Evolutionary conservation across 176 grass and related monocot genomes (phyloP).

Genomic region (Alloteropsis semialata): DNA sequence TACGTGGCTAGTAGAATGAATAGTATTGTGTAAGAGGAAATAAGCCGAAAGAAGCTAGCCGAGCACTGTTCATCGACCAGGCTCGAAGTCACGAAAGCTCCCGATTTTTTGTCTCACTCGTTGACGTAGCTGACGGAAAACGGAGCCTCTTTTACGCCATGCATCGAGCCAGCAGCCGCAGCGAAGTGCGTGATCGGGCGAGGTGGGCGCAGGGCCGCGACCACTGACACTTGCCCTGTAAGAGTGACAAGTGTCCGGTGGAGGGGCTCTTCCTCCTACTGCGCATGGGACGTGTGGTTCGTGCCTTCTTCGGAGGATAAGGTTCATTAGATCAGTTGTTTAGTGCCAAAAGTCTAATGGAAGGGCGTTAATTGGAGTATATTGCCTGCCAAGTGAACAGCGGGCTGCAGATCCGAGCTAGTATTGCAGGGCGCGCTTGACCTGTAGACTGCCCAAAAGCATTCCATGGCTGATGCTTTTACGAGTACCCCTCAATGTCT

Average conservation of each 20-base stretch:
- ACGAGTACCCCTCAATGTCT: no score
- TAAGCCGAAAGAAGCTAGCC: no score
- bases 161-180: constrained; percentile 16
- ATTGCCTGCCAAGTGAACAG: background rate
- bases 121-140: background rate
- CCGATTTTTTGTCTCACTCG: background rate
- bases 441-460: background rate
- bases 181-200: background rate
- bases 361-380: background rate
- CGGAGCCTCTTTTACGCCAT: background rate
- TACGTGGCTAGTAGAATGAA: no score
- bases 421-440: background rate
- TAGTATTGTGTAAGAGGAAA: no score
- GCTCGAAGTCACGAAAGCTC: background rate
- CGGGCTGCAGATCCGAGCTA: constrained; percentile 6
- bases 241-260: background rate
- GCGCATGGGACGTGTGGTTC: background rate
- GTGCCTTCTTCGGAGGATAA: no score
- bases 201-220: background rate
- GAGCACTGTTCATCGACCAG: no score
- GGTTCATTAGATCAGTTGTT: background rate
- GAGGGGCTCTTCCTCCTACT: background rate
- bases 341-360: background rate
- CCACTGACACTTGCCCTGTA: background rate
- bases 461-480: no score